phyloP scores from a whole-genome alignment of 768 basidiomycete genomes.

The Leucosporidium scottii region DNA sequence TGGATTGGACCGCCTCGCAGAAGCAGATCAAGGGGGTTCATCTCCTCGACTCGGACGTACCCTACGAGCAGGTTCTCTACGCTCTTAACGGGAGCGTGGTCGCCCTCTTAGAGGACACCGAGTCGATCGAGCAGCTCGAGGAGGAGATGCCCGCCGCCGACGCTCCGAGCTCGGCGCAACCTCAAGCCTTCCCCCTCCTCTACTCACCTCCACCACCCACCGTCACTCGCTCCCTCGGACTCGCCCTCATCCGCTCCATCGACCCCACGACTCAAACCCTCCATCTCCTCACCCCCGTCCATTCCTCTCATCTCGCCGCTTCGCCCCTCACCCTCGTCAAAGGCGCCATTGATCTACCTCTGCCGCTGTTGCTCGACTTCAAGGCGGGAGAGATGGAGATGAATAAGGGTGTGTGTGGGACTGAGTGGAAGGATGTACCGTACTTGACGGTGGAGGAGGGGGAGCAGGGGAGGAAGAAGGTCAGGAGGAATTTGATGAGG shows the following conservation, averaged over 20 bases:
- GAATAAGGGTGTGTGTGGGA: slow-evolving; percentile 51
- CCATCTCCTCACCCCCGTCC: slow-evolving; percentile 76
- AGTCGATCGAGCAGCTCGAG: not conserved
- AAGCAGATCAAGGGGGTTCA: slow-evolving; percentile 54
- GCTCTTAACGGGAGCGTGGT: slow-evolving; percentile 78
- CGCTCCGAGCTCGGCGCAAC: too few species aligned
- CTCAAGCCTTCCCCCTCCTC: slow-evolving; percentile 4
- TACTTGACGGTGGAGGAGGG: slow-evolving; percentile 62
- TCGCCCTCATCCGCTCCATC: slow-evolving; percentile 64
- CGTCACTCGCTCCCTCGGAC: slow-evolving; percentile 61
- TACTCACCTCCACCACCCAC: slow-evolving; percentile 51
- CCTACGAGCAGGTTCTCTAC: slow-evolving; percentile 57
- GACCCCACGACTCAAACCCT: slow-evolving; percentile 40
- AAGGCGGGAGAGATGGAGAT: slow-evolving; percentile 38
- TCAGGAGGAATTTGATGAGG: slow-evolving; percentile 76
- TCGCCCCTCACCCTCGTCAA: slow-evolving; percentile 55
- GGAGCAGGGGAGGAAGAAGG: slow-evolving; percentile 63
- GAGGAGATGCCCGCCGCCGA: not conserved
- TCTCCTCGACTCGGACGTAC: slow-evolving; percentile 66
- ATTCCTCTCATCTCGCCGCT: slow-evolving; percentile 46
- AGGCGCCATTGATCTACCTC: slow-evolving; percentile 79
- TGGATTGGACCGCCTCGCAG: slow-evolving; percentile 51
- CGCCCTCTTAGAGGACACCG: slow-evolving; percentile 53
- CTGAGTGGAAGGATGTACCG: slow-evolving; percentile 57
- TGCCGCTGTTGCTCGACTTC: slow-evolving; percentile 81